Evolutionary conservation across 495 filamentous ascomycete genomes (phyloP).

Genomic region (Penicillium pancosmium): DNA sequence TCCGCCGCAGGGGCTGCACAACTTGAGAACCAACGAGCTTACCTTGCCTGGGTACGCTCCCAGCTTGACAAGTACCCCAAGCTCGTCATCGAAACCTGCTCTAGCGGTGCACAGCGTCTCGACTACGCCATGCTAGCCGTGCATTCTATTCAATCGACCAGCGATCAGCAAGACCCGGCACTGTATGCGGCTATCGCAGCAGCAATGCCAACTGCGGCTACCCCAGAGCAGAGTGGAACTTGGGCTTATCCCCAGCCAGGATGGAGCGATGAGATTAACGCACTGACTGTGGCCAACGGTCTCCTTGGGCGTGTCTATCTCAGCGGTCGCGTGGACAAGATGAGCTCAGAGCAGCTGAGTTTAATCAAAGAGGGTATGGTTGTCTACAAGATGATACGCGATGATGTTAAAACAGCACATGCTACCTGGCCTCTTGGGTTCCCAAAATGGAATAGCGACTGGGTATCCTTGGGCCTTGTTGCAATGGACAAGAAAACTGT

Average conservation of each 20-base stretch:
- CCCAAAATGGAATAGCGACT: too few relatives aligned
- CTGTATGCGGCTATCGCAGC: slow-evolving; percentile 28
- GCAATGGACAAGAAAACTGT: too few relatives aligned
- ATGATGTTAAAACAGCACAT: background rate
- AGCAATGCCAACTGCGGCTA: slow-evolving; percentile 25
- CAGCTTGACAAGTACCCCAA: background rate
- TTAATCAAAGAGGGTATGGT: background rate
- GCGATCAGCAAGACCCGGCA: background rate
- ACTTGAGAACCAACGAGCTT: background rate
- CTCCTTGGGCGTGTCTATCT: slow-evolving; percentile 29
- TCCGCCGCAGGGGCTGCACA: background rate
- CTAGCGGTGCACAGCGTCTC: background rate
- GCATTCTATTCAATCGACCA: background rate
- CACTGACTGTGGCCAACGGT: slow-evolving; percentile 26
- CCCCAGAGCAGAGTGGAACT: slow-evolving; percentile 26
- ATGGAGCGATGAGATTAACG: slow-evolving; percentile 12
- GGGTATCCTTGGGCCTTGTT: too few relatives aligned
- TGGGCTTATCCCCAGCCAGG: slow-evolving; percentile 30
- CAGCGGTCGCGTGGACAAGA: slow-evolving; percentile 21
- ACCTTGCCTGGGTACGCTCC: background rate
- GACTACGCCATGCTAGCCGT: background rate
- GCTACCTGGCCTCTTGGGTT: too few relatives aligned
- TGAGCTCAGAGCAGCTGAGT: slow-evolving; percentile 3
- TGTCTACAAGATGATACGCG: background rate
- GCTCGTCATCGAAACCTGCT: background rate